phyloP scores from a whole-genome alignment of 768 basidiomycete genomes.

The Collybia mongolica region DNA sequence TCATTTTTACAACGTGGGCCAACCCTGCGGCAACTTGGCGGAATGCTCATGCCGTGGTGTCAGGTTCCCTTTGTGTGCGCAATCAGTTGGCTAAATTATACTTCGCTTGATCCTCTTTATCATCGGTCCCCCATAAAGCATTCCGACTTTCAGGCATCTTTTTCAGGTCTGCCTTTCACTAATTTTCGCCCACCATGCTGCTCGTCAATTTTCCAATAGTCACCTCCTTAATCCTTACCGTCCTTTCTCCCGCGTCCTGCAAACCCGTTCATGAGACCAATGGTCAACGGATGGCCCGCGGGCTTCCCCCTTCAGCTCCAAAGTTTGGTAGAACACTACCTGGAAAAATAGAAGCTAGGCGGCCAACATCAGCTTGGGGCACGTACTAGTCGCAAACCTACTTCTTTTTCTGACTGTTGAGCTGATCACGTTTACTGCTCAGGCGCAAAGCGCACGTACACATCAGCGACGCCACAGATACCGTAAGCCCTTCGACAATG shows the following conservation, averaged over 20 bases:
- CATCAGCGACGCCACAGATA: conserved; percentile 23
- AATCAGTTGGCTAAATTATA: no score
- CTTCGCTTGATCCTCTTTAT: not conserved
- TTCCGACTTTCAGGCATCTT: not conserved
- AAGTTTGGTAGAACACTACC: conserved; percentile 30
- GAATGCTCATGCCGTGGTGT: conserved; percentile 4
- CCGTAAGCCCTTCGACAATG: conserved; percentile 17
- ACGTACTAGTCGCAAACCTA: conserved; percentile 4
- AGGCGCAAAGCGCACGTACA: conserved; percentile 15
- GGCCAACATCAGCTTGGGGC: conserved; percentile 27
- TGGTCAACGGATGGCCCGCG: conserved; percentile 42
- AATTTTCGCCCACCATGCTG: not conserved
- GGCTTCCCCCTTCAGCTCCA: conserved; percentile 39
- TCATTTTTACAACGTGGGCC: conserved; percentile 7
- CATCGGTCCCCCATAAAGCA: not conserved
- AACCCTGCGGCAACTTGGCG: conserved; percentile 4
- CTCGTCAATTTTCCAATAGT: not conserved
- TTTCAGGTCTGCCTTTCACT: not conserved
- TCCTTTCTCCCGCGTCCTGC: not conserved
- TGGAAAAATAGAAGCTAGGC: conserved; percentile 15
- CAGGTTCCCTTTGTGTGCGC: not conserved
- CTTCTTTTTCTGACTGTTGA: not conserved
- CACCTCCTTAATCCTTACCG: not conserved
- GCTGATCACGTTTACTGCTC: not conserved
- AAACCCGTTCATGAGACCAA: conserved; percentile 32